These are phyloP conservation scores for Tripterygium wilfordii DNA, from an alignment of 177 flowering plant genomes.

Conservation along the genomic window DNA sequence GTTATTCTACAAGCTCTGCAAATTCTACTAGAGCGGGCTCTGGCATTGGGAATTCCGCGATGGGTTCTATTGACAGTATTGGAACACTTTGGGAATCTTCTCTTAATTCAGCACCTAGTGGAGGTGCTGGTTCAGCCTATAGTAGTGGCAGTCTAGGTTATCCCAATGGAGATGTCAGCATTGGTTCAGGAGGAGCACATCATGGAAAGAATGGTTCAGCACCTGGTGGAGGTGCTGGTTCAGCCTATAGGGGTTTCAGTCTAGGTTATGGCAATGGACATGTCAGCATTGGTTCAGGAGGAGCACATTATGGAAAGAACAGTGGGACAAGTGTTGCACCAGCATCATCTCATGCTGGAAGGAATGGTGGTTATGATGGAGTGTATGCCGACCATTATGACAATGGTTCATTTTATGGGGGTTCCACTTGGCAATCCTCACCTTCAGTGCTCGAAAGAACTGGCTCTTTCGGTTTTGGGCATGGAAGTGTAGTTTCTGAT, in stretches of 20 bases:
- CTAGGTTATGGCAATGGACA: conserved; percentile 38
- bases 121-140: conserved; percentile 33
- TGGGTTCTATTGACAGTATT: conserved; percentile 36
- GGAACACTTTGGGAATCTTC: conserved; percentile 66
- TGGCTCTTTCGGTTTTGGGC: conserved; percentile 52
- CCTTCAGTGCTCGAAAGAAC: conserved; percentile 48
- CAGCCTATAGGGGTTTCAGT: conserved; percentile 29
- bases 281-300: conserved; percentile 36
- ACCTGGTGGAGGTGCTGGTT: conserved; percentile 42
- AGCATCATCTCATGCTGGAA: conserved; percentile 26
- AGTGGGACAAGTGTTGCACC: conserved; percentile 22
- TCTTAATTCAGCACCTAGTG: conserved; percentile 35
- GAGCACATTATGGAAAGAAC: conserved; percentile 45
- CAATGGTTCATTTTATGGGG: conserved; percentile 40
- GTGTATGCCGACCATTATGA: conserved; percentile 36
- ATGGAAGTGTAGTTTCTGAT: conserved; percentile 49
- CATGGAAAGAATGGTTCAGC: conserved; percentile 46
- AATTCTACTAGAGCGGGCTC: conserved; percentile 35
- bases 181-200: conserved; percentile 39
- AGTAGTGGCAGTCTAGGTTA: conserved; percentile 31
- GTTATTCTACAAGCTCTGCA: conserved; percentile 27
- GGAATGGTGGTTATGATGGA: conserved; percentile 44
- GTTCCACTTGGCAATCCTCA: conserved; percentile 57
- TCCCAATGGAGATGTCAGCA: conserved; percentile 33
- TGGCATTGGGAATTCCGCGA: conserved; percentile 42